A percentile compares a stretch with the other conserved stretches of the same genome.
Evolutionary conservation across 2,329 filamentous ascomycete genomes (phyloP).

Genomic region (Blastomyces silverae): DNA sequence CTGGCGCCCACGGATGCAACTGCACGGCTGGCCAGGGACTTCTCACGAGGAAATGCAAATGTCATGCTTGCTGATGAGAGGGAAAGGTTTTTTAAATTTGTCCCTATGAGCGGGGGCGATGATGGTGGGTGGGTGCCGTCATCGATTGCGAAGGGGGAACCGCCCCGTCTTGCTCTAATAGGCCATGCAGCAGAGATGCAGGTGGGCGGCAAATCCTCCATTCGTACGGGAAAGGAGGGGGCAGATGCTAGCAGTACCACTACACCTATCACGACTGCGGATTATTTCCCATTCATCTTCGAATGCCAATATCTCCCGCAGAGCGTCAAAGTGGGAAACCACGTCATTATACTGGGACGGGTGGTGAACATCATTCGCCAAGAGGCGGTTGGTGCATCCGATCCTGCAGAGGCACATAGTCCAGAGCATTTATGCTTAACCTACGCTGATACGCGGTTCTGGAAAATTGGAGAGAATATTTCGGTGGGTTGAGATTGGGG

Average conservation of each 20-base stretch:
- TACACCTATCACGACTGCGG: conserved; percentile 21
- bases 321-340: conserved; percentile 35
- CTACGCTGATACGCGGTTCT: conserved; percentile 41
- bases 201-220: conserved; percentile 23
- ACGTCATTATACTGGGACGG: conserved; percentile 37
- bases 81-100: conserved; percentile 18
- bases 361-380: conserved; percentile 30
- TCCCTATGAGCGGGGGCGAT: conserved; percentile 8
- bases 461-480: conserved; percentile 37
- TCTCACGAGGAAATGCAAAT: conserved; percentile 37
- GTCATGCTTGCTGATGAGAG: conserved; percentile 24
- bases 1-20: conserved; percentile 34
- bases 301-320: conserved; percentile 36
- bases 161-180: conserved; percentile 18
- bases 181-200: conserved; percentile 17
- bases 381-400: conserved; percentile 6
- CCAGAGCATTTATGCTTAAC: conserved; percentile 33
- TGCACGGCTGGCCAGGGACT: conserved; percentile 36
- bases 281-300: conserved; percentile 36
- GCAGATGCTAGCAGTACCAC: neutral
- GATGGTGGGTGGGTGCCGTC: conserved; percentile 8
- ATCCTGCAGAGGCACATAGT: conserved; percentile 10
- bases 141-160: conserved; percentile 18
- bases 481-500: conserved; percentile 15
- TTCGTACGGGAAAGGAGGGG: conserved; percentile 16